Evolutionary conservation across 2,329 filamentous ascomycete genomes (phyloP), one percentile per base, ranked within the genome.

Genomic region (Cadophora gregata): DNA sequence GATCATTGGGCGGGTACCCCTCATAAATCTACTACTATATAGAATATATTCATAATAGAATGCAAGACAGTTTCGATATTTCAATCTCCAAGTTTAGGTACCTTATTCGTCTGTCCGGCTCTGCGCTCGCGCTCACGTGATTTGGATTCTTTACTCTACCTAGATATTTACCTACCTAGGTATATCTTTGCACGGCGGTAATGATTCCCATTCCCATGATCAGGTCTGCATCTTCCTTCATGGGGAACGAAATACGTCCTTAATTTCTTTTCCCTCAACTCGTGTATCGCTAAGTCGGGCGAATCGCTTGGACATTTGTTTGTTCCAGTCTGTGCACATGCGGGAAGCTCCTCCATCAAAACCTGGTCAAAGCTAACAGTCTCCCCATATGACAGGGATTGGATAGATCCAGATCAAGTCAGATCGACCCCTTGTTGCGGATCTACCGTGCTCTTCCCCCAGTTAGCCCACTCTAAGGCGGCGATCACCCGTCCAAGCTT

Each of bases 301-400:
- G 33, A 25, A 58, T 47, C 42, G 42, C 42, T 21, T 21, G n/a
- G 55, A 38, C 31, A 6, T 38, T 58, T 27, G n/a, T 19, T 21
- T n/a, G 31, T 10, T 24, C 55, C 31, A 25, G 55, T 58, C 55
- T 27, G 55, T 38, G 55, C 55, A 58, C 55, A 42, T 36, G 55
- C 38, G 38, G 33, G 14, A 36, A 36, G 33, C 8, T 36, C 33
- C 38, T 42, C 50, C 27, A 29, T 10, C 27, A 9, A 33, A 33
- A n/a, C 29, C 51, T 19, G 16, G 27, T 55, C 5, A 55, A 33
- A 55, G 51, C 51, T 27, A 29, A 24, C 3, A 27, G 14, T 56
- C 53, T 56, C 53, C 14, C n/a, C 53, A 58, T 21, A 58, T 42
- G 21, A 7, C 29, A 24, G 53, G 27, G 53, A 31, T 36, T 6